Evolutionary conservation across 176 grass and related monocot species (phyloP).

Genomic region (Paspalum vaginatum): DNA sequence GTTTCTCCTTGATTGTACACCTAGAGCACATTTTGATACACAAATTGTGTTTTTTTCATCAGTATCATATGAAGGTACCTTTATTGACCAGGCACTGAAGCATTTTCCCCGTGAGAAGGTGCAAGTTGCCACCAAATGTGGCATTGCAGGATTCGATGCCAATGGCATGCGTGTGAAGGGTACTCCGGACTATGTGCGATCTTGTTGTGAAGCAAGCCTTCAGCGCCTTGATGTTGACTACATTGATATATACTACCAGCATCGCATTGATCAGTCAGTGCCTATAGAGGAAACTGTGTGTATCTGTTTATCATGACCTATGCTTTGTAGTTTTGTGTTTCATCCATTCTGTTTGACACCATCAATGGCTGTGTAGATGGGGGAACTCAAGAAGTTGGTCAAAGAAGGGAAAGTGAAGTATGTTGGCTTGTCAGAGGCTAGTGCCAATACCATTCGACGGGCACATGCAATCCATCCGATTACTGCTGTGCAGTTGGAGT

Average conservation of each 20-base stretch:
- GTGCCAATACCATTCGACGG: conserved; percentile 61
- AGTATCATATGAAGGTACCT: conserved; percentile 16
- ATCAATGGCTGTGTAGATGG: conserved; percentile 55
- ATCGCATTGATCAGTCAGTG: conserved; percentile 72
- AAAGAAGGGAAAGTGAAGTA: conserved; percentile 80
- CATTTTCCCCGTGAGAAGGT: conserved; percentile 69
- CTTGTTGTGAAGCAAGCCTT: conserved; percentile 68
- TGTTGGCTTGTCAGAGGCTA: conserved; percentile 80
- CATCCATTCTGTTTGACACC: conserved; percentile 20
- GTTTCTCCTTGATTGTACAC: conserved; percentile 9
- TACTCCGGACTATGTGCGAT: conserved; percentile 59
- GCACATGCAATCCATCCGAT: conserved; percentile 86
- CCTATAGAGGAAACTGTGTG: conserved; percentile 86
- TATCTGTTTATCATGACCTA: conserved; percentile 24
- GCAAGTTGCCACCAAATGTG: conserved; percentile 77
- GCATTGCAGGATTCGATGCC: conserved; percentile 50
- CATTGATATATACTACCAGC: conserved; percentile 87
- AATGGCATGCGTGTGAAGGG: conserved; percentile 64
- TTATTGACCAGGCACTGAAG: conserved; percentile 61
- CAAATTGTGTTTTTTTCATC: conserved; percentile 7
- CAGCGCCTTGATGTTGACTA: conserved; percentile 65
- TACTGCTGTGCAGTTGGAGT: conserved; percentile 72
- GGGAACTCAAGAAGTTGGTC: conserved; percentile 74
- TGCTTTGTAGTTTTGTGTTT: conserved; percentile 23
- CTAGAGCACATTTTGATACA: neutral